These are phyloP conservation scores for Colletotrichum costaricense DNA, from an alignment of 2,329 filamentous ascomycete species.

Conservation along the genomic window DNA sequence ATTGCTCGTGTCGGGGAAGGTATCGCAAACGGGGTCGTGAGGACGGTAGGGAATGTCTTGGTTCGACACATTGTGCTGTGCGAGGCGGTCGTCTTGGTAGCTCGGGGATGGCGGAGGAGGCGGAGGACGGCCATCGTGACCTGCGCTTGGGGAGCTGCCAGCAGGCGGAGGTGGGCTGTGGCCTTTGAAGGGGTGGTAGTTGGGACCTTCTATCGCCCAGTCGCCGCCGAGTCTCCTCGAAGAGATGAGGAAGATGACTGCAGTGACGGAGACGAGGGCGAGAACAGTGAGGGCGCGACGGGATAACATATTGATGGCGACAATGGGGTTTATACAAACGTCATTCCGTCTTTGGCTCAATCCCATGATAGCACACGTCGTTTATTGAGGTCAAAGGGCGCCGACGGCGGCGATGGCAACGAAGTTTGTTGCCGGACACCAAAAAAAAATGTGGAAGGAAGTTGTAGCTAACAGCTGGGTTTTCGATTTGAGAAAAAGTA, in stretches of 20 bases:
- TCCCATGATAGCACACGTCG: constrained; percentile 24
- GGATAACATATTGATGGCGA: constrained; percentile 40
- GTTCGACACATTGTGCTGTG: constrained; percentile 21
- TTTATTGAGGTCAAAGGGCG: not conserved
- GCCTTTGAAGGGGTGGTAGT: constrained; percentile 38
- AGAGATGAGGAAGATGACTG: constrained; percentile 47
- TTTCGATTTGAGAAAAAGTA: not conserved
- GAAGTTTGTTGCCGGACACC: not conserved
- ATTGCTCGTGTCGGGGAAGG: constrained; percentile 57
- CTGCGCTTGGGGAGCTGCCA: constrained; percentile 34
- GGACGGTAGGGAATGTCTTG: constrained; percentile 35
- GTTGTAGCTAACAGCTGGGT: not conserved
- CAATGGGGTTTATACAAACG: constrained; percentile 20
- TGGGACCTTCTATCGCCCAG: constrained; percentile 44
- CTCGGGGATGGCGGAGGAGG: constrained; percentile 2
- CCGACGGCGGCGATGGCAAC: not conserved
- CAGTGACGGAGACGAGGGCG: constrained; percentile 41
- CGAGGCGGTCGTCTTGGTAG: constrained; percentile 11
- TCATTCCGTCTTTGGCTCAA: constrained; percentile 30
- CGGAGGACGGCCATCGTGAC: not conserved
- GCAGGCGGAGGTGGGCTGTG: constrained; percentile 12
- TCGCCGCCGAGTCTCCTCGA: constrained; percentile 44
- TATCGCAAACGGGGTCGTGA: constrained; percentile 46
- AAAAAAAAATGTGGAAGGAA: no score
- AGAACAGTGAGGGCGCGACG: constrained; percentile 43